phyloP scores from a whole-genome alignment of 345 rosid species.

The Salix brachista region DNA sequence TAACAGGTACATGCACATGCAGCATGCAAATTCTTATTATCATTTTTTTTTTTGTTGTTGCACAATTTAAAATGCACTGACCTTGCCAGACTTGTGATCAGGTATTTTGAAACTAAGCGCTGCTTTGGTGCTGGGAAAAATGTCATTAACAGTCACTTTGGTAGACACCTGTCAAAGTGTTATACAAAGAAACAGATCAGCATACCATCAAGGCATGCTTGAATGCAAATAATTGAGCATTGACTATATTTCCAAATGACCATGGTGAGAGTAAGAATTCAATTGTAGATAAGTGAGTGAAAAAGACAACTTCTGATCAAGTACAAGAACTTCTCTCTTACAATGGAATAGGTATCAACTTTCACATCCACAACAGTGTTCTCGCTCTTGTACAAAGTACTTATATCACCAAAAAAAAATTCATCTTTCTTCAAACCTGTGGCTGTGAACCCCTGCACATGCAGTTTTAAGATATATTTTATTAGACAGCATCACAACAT shows the following conservation, averaged over 20 bases:
- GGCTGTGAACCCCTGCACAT: constrained; percentile 60
- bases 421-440: constrained; percentile 67
- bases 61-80: constrained; percentile 33
- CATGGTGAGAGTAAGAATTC: not conserved
- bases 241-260: not conserved
- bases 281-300: not conserved
- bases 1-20: not conserved
- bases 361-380: constrained; percentile 66
- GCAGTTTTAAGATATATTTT: not conserved
- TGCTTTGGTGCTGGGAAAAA: constrained; percentile 54
- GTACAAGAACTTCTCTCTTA: constrained; percentile 28
- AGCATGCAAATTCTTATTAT: not conserved
- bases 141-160: constrained; percentile 60
- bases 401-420: constrained; percentile 64
- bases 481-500: not conserved
- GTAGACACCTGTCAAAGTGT: constrained; percentile 46
- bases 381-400: constrained; percentile 52
- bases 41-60: not conserved
- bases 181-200: not conserved
- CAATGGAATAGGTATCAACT: constrained; percentile 71
- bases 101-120: constrained; percentile 67
- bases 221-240: not conserved
- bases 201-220: not conserved
- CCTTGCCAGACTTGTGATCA: constrained; percentile 94
- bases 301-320: not conserved